A percentile compares a stretch with the other conserved stretches of the same genome.
Conservation (phyloP, 208 protist species). For the Leishmania turanica region DNA sequence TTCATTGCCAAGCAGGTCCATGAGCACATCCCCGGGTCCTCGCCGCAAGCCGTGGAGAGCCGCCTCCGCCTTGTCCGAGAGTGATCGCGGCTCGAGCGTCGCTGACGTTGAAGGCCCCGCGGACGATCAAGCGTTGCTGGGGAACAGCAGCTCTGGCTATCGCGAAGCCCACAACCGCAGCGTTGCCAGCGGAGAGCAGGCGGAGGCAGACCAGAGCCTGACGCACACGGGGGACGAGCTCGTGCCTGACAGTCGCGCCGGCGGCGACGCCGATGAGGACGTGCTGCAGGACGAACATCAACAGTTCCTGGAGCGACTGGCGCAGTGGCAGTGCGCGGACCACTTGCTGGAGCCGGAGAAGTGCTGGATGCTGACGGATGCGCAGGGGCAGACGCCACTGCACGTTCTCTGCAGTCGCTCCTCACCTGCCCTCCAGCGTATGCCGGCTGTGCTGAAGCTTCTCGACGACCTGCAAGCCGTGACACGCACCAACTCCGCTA, state of each 20-base stretch:
- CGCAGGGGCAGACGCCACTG: slow-evolving; percentile 47
- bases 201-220: background rate
- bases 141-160: slow-evolving; percentile 17
- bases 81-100: background rate
- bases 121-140: slow-evolving; percentile 9
- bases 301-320: slow-evolving; percentile 11
- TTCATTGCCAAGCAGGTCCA: background rate
- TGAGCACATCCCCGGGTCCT: background rate
- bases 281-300: slow-evolving; percentile 8
- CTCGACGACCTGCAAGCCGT: slow-evolving; percentile 19
- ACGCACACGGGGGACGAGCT: background rate
- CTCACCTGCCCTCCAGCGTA: slow-evolving; percentile 32
- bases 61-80: background rate
- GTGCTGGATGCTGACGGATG: slow-evolving; percentile 52
- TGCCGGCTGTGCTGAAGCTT: slow-evolving; percentile 42
- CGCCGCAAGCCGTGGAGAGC: slow-evolving; percentile 5
- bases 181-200: slow-evolving; percentile 17
- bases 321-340: slow-evolving; percentile 22
- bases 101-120: background rate
- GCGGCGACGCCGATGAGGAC: background rate
- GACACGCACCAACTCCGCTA: slow-evolving; percentile 6
- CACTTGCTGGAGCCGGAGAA: slow-evolving; percentile 23
- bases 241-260: background rate
- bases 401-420: slow-evolving; percentile 60
- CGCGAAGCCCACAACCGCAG: slow-evolving; percentile 19